Conservation (phyloP, 129 eudicot species). For the Escallonia rubra region DNA sequence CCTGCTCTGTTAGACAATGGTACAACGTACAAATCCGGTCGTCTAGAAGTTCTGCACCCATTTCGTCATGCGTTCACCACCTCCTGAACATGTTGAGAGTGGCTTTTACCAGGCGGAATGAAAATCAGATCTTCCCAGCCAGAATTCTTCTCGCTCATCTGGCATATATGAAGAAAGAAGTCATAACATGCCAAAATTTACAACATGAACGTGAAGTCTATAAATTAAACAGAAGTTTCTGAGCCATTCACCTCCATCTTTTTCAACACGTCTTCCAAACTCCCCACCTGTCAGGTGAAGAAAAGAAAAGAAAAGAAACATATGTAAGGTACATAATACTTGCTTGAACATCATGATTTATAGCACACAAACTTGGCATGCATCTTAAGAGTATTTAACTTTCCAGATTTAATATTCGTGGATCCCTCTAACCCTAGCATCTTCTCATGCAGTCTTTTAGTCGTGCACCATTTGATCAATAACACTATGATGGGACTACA, state of each 20-base stretch:
- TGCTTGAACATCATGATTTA: too few relatives aligned
- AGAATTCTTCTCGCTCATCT: conserved; percentile 71
- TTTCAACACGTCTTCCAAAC: conserved; percentile 88
- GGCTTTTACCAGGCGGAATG: conserved; percentile 98
- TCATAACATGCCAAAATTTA: conserved; percentile 12
- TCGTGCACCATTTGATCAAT: too few relatives aligned
- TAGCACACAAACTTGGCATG: too few relatives aligned
- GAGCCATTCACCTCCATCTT: conserved; percentile 77
- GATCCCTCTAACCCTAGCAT: too few relatives aligned
- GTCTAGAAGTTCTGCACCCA: neutral
- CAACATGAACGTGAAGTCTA: neutral
- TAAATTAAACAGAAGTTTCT: neutral
- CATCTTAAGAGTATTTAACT: too few relatives aligned
- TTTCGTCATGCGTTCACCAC: conserved; percentile 43
- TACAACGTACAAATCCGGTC: neutral
- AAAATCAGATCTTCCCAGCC: conserved; percentile 96
- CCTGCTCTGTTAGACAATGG: neutral
- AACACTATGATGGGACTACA: too few relatives aligned
- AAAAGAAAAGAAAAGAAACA: conserved; percentile 3
- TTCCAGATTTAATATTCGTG: too few relatives aligned
- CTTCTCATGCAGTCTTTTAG: too few relatives aligned
- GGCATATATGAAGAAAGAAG: conserved; percentile 12
- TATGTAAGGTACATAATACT: too few relatives aligned
- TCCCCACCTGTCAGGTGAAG: conserved; percentile 62
- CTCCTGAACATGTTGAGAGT: conserved; percentile 81